Percentiles rank a stretch among this genome's conserved stretches.
Conservation (phyloP, 192 early-diverging fungal genomes). For the Chytriomyces sp. region DNA sequence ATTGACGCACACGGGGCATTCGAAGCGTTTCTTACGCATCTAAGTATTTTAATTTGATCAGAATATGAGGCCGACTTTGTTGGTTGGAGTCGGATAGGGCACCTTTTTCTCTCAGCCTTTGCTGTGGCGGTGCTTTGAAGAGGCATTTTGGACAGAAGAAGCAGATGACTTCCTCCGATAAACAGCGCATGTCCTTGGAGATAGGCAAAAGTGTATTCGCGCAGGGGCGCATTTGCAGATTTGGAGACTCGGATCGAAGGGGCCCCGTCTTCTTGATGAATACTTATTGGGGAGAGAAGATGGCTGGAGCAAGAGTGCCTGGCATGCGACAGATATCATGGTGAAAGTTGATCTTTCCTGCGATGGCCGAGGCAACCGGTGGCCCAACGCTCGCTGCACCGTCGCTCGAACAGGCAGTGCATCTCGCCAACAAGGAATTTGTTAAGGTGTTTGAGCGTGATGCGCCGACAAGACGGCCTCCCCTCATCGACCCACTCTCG, state of each 20-base stretch:
- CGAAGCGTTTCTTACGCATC: constrained; percentile 33
- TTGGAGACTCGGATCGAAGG: too few relatives aligned
- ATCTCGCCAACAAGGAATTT: constrained; percentile 48
- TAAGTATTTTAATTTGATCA: too few relatives aligned
- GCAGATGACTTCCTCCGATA: constrained; percentile 80
- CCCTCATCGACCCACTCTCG: too few relatives aligned
- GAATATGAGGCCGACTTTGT: neutral
- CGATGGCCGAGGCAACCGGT: neutral
- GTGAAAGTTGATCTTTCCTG: too few relatives aligned
- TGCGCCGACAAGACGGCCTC: neutral
- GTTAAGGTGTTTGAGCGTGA: constrained; percentile 35
- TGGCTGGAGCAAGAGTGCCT: too few relatives aligned
- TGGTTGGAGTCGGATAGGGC: neutral
- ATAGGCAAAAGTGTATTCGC: too few relatives aligned
- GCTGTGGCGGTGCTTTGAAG: constrained; percentile 95
- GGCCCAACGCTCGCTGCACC: neutral
- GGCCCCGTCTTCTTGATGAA: too few relatives aligned
- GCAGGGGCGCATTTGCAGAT: too few relatives aligned
- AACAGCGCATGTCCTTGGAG: too few relatives aligned
- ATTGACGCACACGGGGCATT: constrained; percentile 34
- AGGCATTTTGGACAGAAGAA: constrained; percentile 97
- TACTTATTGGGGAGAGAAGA: too few relatives aligned
- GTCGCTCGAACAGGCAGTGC: constrained; percentile 44
- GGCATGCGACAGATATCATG: too few relatives aligned
- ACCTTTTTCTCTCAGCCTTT: constrained; percentile 92